Percentiles rank a stretch among this genome's conserved stretches.
Evolutionary conservation across 148 eudicot species (phyloP).

Genomic region (Amaranthus cruentus): DNA sequence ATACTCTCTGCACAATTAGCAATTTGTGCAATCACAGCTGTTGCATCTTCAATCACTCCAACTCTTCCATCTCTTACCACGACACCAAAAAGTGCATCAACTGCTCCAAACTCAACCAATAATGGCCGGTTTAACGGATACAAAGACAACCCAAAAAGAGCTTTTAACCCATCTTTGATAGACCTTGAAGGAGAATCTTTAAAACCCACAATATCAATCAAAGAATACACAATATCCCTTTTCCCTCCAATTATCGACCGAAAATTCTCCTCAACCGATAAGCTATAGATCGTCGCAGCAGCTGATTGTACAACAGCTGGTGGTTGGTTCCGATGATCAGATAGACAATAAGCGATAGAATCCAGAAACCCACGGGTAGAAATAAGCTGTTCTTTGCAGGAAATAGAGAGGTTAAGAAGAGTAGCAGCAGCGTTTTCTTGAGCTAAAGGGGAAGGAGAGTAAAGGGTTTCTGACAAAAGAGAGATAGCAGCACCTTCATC

Average conservation of each 20-base stretch:
- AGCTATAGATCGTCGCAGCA: constrained; percentile 60
- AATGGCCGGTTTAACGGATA: constrained; percentile 42
- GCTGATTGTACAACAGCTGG: constrained; percentile 53
- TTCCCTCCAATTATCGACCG: constrained; percentile 69
- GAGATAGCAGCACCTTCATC: constrained; percentile 67
- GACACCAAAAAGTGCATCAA: constrained; percentile 45
- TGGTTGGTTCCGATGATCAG: constrained; percentile 31
- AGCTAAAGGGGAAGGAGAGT: constrained; percentile 36
- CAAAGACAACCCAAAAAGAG: constrained; percentile 63
- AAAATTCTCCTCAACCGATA: constrained; percentile 38
- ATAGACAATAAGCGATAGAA: constrained; percentile 69
- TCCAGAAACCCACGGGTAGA: constrained; percentile 58
- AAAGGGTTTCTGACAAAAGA: constrained; percentile 57
- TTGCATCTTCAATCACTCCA: constrained; percentile 73
- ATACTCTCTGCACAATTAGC: constrained; percentile 56
- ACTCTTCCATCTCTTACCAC: constrained; percentile 47
- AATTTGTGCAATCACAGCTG: constrained; percentile 83
- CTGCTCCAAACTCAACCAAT: constrained; percentile 57
- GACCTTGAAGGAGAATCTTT: constrained; percentile 37
- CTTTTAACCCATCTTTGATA: constrained; percentile 62
- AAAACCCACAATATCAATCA: constrained; percentile 50
- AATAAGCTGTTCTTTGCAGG: constrained; percentile 43
- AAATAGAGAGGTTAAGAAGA: constrained; percentile 70
- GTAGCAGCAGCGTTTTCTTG: constrained; percentile 83
- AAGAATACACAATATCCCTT: constrained; percentile 55